These are phyloP conservation scores for Saccharomyces paradoxus DNA, from an alignment of 805 yeast genomes.

Conservation along the genomic window DNA sequence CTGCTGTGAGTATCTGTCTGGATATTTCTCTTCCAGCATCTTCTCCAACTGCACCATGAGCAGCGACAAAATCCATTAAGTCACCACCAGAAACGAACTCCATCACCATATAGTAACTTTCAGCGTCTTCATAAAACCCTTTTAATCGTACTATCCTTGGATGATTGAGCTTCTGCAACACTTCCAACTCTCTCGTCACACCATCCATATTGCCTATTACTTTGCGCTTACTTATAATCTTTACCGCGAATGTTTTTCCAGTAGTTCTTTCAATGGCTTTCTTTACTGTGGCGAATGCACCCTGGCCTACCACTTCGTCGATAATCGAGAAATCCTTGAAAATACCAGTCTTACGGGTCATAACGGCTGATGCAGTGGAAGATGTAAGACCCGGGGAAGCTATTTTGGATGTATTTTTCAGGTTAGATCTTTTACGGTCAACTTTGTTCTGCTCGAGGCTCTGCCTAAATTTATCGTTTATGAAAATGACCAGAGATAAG, in stretches of 20 bases:
- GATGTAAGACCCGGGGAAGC: background rate
- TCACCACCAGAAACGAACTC: constrained; percentile 96
- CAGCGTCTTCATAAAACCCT: constrained; percentile 78
- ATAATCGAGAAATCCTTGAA: constrained; percentile 65
- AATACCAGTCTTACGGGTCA: constrained; percentile 37
- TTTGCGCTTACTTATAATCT: constrained; percentile 76
- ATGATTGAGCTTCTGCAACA: constrained; percentile 69
- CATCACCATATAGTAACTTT: constrained; percentile 82
- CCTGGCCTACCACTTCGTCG: constrained; percentile 86
- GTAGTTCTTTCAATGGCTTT: constrained; percentile 80
- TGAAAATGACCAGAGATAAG: constrained; percentile 39
- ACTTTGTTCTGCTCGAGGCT: constrained; percentile 15
- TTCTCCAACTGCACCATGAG: constrained; percentile 86
- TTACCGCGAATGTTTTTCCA: constrained; percentile 83
- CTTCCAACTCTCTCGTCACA: constrained; percentile 78
- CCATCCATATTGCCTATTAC: constrained; percentile 73
- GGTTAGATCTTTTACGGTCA: constrained; percentile 3
- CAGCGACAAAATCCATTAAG: constrained; percentile 92
- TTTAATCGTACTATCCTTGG: constrained; percentile 76
- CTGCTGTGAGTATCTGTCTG: constrained; percentile 74
- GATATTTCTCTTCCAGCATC: constrained; percentile 82
- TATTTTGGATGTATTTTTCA: constrained; percentile 2
- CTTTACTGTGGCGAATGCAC: constrained; percentile 96
- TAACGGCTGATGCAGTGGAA: background rate
- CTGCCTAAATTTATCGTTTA: constrained; percentile 32